Base-by-base conservation (phyloP, 257 asterid species). In the Plantago ovata region DNA sequence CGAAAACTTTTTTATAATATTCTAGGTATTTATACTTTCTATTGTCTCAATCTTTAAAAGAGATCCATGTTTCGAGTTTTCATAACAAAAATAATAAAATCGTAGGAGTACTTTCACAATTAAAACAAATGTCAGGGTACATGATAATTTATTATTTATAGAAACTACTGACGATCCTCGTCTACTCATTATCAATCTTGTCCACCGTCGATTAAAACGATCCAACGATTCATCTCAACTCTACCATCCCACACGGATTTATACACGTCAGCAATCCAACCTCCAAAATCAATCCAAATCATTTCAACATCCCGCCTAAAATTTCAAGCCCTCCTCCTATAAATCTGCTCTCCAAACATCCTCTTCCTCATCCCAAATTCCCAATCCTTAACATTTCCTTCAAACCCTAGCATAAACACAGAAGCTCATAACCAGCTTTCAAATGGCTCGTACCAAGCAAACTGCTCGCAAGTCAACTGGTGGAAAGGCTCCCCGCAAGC, bases 401-500 rank as follows among this genome's bases (percentile, higher is more conserved):
- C 18, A 12, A 21, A 20, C 0, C 5, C 14, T 6, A 50, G 15
- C 9, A 22, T 6, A 11, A 22, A 50, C 10, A 10, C 12, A 20
- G 13, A 22, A 20, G 10, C 38, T 12, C 3, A 53, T 28, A 33
- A 42, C n/a, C n/a, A n/a, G n/a, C 58, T 48, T 19, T 48, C 52
- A 63, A 63, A 75, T 75, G 81, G 77, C 81, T 4, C 77, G 81
- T 2, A 75, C 77, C 0, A 75, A 71, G 70, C 77, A 67, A 46
- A 71, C 77, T 2, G 80, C 80, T 1, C 74, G 80, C 53, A 75
- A 75, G 18, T 70, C 80, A 45, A 75, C 80, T 43, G 80, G 80
- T 3, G 80, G 76, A 56, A 75, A 75, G 69, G 80, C 80, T 4
- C 80, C 80, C 0, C 71, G 77, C 9, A 75, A 75, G 77, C 77